Evolutionary conservation across 208 protist species (phyloP), one percentile per base, ranked within the genome.

Genomic region (Vickermania spadyakhi): DNA sequence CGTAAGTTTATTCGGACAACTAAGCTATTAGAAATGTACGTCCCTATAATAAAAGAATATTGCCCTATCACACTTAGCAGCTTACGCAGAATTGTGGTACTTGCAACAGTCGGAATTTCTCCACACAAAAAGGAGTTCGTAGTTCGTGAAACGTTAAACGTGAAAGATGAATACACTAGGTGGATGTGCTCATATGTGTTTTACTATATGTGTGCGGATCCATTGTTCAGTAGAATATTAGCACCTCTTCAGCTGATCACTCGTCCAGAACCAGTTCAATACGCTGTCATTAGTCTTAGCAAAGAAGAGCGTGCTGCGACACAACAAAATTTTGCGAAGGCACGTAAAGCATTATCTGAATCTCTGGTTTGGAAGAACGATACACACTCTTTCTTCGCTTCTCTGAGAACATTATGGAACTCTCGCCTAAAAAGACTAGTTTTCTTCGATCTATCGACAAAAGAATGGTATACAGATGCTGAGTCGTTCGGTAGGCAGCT

Each of bases 141-240:
- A 4, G 76, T 82, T 18, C 41, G 62, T 0, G 81, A 89, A 42
- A 77, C 89, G n/a, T 60, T 59, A 55, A 61, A 77, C 23, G 60
- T 94, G 2, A 85, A 76, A 51, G 77, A 88, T 56, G 73, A 85
- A 60, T 87, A 83, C 54, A 71, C 79, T 51, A 60, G 66, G 14
- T 76, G 73, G 56, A 67, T 73, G 62, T 59, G 77, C n/a, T 52
- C 84, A 31, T 70, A 65, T 45, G 79, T 94, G 62, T 91, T 83
- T 68, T 77, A 81, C 31, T 94, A 94, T 66, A 83, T 94, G 79
- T 84, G 74, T 70, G 69, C 74, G 7, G 78, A 77, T 73, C 69
- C 66, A 21, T 52, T 84, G 58, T 87, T 84, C 66, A 64, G 80
- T 41, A 62, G 61, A 27, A 76, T 92, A 56, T 36, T 94, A 21